phyloP scores from a whole-genome alignment of 768 basidiomycete species.

The Sporobolomyces roseus region DNA sequence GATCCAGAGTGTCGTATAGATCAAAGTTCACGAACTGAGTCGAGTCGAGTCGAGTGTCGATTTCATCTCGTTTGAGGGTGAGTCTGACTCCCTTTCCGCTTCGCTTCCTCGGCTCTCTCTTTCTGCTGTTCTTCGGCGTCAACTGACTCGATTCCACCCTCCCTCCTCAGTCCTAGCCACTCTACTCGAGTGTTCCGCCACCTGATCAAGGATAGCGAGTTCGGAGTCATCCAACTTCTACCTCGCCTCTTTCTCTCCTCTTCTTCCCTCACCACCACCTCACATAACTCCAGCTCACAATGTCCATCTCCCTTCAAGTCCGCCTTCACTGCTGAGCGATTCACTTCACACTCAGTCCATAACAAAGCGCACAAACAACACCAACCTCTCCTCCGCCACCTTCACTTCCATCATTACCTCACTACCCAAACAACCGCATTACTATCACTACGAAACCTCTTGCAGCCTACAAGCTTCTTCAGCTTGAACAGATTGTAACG shows the following conservation, averaged over 20 bases:
- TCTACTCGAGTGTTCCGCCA: no score
- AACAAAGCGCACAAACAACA: not conserved
- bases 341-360: constrained; percentile 13
- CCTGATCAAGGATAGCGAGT: not conserved
- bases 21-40: no score
- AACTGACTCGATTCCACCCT: not conserved
- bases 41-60: constrained; percentile 1
- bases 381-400: not conserved
- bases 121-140: no score
- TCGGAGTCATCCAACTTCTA: no score
- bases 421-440: not conserved
- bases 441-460: constrained; percentile 16
- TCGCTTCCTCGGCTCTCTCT: no score
- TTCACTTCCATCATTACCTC: not conserved
- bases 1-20: no score
- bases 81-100: no score
- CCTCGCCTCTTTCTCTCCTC: not conserved
- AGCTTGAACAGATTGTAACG: constrained; percentile 2
- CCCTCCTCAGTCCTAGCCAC: not conserved
- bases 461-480: not conserved
- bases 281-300: not conserved
- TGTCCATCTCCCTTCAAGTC: not conserved
- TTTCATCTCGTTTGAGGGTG: no score
- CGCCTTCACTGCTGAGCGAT: constrained; percentile 8
- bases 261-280: not conserved